phyloP scores from a whole-genome alignment of 2,329 filamentous ascomycete genomes.

The Pestalotiopsis sp. region DNA sequence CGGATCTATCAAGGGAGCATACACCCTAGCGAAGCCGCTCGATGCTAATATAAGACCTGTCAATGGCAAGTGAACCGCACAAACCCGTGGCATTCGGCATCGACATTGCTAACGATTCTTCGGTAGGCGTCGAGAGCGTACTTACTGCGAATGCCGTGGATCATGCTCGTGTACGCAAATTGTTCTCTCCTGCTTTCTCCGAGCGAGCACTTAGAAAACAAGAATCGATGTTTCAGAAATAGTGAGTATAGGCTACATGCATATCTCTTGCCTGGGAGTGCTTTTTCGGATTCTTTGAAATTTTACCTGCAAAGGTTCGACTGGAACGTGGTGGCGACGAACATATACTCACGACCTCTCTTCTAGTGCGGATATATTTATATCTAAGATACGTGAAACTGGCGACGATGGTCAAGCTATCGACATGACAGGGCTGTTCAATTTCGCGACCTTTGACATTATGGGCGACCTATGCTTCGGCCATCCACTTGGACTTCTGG shows the following conservation, averaged over 20 bases:
- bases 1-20: slow-evolving; percentile 18
- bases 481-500: slow-evolving; percentile 20
- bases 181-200: slow-evolving; percentile 26
- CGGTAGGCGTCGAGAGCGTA: slow-evolving; percentile 19
- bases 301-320: not conserved
- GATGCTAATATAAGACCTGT: slow-evolving; percentile 22
- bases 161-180: slow-evolving; percentile 20
- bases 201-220: slow-evolving; percentile 23
- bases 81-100: not conserved
- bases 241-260: slow-evolving; percentile 19
- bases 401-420: slow-evolving; percentile 17
- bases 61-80: slow-evolving; percentile 16
- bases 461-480: slow-evolving; percentile 27
- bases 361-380: slow-evolving; percentile 34
- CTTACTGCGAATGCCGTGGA: slow-evolving; percentile 22
- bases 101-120: not conserved
- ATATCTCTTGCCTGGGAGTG: not conserved
- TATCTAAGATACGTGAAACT: slow-evolving; percentile 37
- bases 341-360: not conserved
- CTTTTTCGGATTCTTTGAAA: not conserved
- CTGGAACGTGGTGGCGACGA: not conserved
- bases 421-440: slow-evolving; percentile 22
- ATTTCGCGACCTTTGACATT: slow-evolving; percentile 25
- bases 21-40: not conserved
- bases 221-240: slow-evolving; percentile 33